Conservation (phyloP, 768 basidiomycete genomes). For the Agrocybe chaxingu region DNA sequence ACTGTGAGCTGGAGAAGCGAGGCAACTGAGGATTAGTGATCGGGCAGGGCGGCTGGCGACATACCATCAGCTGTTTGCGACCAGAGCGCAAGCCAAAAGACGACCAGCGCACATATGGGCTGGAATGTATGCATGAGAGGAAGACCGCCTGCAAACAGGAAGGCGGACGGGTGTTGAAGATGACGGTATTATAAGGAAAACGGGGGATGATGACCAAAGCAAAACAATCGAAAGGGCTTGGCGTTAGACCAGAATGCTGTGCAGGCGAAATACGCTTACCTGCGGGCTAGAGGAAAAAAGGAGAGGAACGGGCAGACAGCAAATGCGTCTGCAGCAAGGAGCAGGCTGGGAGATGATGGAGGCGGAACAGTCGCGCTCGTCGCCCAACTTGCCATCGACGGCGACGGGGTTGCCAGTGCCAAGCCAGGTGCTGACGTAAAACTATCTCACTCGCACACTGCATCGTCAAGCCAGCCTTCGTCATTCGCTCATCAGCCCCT, state of each 20-base stretch:
- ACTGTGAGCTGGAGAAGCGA: conserved; percentile 39
- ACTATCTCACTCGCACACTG: no score
- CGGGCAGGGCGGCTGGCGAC: conserved; percentile 7
- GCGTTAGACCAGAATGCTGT: conserved; percentile 15
- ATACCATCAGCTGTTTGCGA: conserved; percentile 28
- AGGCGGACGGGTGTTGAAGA: conserved; percentile 5
- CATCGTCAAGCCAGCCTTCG: no score
- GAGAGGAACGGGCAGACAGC: not conserved
- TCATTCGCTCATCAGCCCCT: no score
- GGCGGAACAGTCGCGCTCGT: not conserved
- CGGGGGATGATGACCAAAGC: conserved; percentile 4
- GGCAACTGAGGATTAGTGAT: conserved; percentile 1
- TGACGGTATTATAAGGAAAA: not conserved
- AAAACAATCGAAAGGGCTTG: conserved; percentile 12
- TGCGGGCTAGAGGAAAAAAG: conserved; percentile 6
- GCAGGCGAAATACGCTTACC: conserved; percentile 10
- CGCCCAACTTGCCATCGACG: not conserved
- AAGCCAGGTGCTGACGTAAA: no score
- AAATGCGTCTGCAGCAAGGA: no score
- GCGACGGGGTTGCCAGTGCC: no score
- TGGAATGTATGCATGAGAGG: conserved; percentile 31
- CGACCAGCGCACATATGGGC: conserved; percentile 42
- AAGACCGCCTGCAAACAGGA: conserved; percentile 23
- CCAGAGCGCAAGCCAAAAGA: conserved; percentile 34
- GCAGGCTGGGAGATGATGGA: not conserved